Percentiles rank a stretch among this genome's conserved stretches.
Evolutionary conservation across 2,329 filamentous ascomycete genomes (phyloP).

Genomic region (Claviceps cyperi): DNA sequence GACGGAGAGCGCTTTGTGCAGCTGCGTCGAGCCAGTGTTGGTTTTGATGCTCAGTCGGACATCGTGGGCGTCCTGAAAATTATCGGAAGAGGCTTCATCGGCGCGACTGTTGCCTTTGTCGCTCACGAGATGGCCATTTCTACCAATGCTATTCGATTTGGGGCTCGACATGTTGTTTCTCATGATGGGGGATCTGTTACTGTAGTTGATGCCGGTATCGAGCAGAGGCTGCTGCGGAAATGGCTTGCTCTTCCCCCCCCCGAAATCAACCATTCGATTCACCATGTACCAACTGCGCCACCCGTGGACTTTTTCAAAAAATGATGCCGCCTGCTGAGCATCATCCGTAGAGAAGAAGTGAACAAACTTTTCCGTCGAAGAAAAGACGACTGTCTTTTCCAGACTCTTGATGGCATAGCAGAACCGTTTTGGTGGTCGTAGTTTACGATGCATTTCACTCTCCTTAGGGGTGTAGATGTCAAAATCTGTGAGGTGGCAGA

Average conservation of each 20-base stretch:
- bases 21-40: not conserved
- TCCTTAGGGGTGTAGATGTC: constrained; percentile 73
- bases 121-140: not conserved
- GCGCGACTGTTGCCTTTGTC: not conserved
- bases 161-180: not conserved
- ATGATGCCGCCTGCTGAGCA: constrained; percentile 46
- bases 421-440: constrained; percentile 72
- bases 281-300: constrained; percentile 92
- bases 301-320: constrained; percentile 55
- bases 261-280: constrained; percentile 45
- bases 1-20: not conserved
- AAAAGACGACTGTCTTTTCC: constrained; percentile 72
- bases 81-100: not conserved
- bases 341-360: constrained; percentile 86
- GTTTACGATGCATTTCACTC: constrained; percentile 49
- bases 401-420: constrained; percentile 88
- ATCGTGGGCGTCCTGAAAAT: constrained; percentile 9
- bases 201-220: not conserved
- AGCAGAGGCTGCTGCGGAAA: constrained; percentile 5
- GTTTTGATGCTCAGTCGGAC: constrained; percentile 7
- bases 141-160: constrained; percentile 3
- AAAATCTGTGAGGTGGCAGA: constrained; percentile 84
- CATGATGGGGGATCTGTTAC: not conserved
- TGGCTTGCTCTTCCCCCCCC: constrained; percentile 18
- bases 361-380: constrained; percentile 71